Percentiles rank a stretch among this genome's conserved stretches.
Evolutionary conservation across 2,329 filamentous ascomycete genomes (phyloP).

Genomic region (Trichoderma semiorbis): DNA sequence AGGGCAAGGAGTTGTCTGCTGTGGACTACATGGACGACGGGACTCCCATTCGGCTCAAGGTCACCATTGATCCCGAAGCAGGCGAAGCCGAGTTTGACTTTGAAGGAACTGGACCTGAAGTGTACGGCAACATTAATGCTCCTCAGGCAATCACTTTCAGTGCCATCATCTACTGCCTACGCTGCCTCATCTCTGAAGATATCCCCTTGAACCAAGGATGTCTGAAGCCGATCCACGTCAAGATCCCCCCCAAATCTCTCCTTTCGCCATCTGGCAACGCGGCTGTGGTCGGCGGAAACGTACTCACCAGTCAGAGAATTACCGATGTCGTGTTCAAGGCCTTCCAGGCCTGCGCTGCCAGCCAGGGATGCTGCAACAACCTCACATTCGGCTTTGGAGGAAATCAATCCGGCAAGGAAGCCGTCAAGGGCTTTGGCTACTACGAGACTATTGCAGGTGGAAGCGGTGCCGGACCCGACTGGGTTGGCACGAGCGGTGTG

Average conservation of each 20-base stretch:
- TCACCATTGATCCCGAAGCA: conserved; percentile 70
- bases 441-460: conserved; percentile 64
- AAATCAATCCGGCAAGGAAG: conserved; percentile 36
- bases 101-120: conserved; percentile 72
- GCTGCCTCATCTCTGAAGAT: conserved; percentile 74
- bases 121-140: conserved; percentile 77
- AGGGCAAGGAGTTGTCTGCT: conserved; percentile 66
- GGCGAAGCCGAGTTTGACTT: conserved; percentile 82
- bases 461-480: conserved; percentile 63
- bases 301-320: conserved; percentile 47
- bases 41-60: conserved; percentile 68
- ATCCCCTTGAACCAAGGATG: conserved; percentile 85
- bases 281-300: conserved; percentile 79
- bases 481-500: conserved; percentile 43
- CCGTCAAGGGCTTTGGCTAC: conserved; percentile 43
- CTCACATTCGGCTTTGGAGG: conserved; percentile 73
- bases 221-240: conserved; percentile 69
- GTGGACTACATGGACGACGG: conserved; percentile 84
- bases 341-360: conserved; percentile 74
- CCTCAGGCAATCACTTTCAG: conserved; percentile 79
- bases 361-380: conserved; percentile 79
- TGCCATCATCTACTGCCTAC: conserved; percentile 83
- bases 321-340: conserved; percentile 57
- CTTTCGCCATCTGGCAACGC: conserved; percentile 73
- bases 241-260: conserved; percentile 69